These are phyloP conservation scores for Fusarium lateritium DNA, from an alignment of 2,329 filamentous ascomycete species.

Conservation along the genomic window DNA sequence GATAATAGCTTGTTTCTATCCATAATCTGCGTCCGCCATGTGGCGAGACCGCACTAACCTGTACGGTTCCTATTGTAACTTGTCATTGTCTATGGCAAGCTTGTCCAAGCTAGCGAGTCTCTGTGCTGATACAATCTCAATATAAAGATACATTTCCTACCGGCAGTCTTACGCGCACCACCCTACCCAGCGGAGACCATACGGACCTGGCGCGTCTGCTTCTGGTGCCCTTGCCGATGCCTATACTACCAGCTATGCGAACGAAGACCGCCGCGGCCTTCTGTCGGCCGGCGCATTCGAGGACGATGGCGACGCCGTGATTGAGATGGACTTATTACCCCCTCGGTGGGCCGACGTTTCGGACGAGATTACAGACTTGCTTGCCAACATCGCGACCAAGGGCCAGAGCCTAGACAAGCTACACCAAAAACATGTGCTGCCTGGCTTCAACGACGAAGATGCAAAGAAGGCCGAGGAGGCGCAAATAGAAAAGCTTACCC, in stretches of 20 bases:
- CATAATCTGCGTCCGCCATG: conserved; percentile 76
- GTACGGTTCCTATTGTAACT: conserved; percentile 63
- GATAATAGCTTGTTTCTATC: conserved; percentile 47
- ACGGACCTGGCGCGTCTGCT: conserved; percentile 65
- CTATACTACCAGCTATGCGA: conserved; percentile 65
- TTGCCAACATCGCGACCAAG: conserved; percentile 85
- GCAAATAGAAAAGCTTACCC: conserved; percentile 91
- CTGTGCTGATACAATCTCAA: conserved; percentile 18
- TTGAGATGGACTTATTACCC: conserved; percentile 97
- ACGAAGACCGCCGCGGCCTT: conserved; percentile 79
- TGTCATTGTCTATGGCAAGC: conserved; percentile 17
- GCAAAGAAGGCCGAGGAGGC: conserved; percentile 88
- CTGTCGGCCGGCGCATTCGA: conserved; percentile 84
- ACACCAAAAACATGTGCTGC: conserved; percentile 96
- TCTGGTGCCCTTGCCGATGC: conserved; percentile 72
- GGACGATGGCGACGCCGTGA: conserved; percentile 93
- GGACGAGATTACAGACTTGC: conserved; percentile 89
- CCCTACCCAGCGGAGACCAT: conserved; percentile 86
- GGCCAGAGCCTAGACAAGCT: conserved; percentile 89
- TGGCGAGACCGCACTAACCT: conserved; percentile 99
- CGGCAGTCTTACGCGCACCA: conserved; percentile 98
- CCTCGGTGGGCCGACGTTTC: conserved; percentile 96
- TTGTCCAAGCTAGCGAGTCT: conserved; percentile 5
- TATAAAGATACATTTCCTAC: conserved; percentile 92
- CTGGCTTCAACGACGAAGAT: conserved; percentile 96